Conservation (phyloP, 176 grass and related monocot species). For the Oryza meridionalis region DNA sequence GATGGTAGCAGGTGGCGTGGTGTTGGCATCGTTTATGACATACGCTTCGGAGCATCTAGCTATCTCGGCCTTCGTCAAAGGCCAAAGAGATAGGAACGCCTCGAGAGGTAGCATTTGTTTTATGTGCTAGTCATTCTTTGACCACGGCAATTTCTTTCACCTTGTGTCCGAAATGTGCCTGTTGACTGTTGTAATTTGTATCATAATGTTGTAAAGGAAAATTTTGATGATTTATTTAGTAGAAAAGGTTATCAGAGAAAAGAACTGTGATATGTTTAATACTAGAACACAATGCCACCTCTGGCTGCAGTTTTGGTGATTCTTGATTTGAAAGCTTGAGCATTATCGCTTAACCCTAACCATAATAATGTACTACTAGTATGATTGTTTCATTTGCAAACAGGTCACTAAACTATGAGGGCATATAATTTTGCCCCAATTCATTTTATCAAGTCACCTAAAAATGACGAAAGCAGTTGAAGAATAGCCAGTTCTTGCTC, state of each 20-base stretch:
- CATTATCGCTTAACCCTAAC: too few species aligned
- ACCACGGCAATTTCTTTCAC: background rate
- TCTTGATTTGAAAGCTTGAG: too few species aligned
- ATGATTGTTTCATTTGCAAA: background rate
- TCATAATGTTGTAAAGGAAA: constrained; percentile 42
- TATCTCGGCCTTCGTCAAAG: constrained; percentile 69
- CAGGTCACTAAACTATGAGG: background rate
- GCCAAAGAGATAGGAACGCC: constrained; percentile 51
- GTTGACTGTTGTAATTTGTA: constrained; percentile 59
- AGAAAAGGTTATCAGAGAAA: background rate
- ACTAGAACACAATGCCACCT: background rate
- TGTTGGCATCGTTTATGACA: constrained; percentile 73
- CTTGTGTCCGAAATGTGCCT: constrained; percentile 24
- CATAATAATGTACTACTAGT: too few species aligned
- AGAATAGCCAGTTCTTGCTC: background rate
- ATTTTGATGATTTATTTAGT: constrained; percentile 25
- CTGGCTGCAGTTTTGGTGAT: background rate
- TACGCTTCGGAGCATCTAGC: constrained; percentile 78
- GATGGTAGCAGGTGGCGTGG: constrained; percentile 62
- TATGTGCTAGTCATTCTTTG: constrained; percentile 16
- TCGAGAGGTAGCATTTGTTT: constrained; percentile 53
- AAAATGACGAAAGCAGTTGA: background rate
- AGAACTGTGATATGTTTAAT: background rate
- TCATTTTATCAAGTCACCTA: background rate
- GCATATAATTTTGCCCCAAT: background rate